Conservation (phyloP, 148 eudicot species). For the Rhododendron mucronatum region DNA sequence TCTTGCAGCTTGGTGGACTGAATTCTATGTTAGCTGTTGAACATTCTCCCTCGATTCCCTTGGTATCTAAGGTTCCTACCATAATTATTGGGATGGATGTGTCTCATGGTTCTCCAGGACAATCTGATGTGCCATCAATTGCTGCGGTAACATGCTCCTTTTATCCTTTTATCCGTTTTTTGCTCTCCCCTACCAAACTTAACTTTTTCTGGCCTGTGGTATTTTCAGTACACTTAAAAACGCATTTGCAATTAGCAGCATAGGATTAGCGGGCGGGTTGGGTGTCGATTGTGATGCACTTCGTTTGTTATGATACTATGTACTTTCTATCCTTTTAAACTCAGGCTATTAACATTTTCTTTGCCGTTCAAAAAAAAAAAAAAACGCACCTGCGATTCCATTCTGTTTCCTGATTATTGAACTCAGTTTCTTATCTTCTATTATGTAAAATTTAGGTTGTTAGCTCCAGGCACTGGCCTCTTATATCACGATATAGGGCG, state of each 20-base stretch:
- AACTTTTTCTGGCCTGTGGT: background rate
- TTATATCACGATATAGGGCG: slow-evolving; percentile 70
- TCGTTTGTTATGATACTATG: no score
- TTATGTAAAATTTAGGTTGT: slow-evolving; percentile 43
- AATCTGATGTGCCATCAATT: slow-evolving; percentile 73
- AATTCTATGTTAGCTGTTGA: slow-evolving; percentile 60
- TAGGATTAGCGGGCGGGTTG: no score
- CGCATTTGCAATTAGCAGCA: background rate
- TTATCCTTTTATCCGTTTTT: background rate
- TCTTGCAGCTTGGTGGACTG: slow-evolving; percentile 69
- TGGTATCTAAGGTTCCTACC: slow-evolving; percentile 66
- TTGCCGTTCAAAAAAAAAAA: no score
- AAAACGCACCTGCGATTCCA: background rate
- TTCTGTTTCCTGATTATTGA: background rate
- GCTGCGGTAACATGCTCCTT: slow-evolving; percentile 63
- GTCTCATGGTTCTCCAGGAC: slow-evolving; percentile 76
- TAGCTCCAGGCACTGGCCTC: slow-evolving; percentile 71
- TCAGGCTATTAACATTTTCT: no score
- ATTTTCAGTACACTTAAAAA: background rate
- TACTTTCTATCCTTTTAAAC: no score
- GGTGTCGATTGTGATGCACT: no score
- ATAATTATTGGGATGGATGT: slow-evolving; percentile 77
- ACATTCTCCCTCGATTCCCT: slow-evolving; percentile 49
- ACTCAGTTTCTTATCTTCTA: background rate
- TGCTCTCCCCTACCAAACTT: background rate